Percentiles rank a stretch among this genome's conserved stretches.
These are phyloP conservation scores for Trichoderma gamsii DNA, from an alignment of 495 filamentous ascomycete species.

Conservation along the genomic window DNA sequence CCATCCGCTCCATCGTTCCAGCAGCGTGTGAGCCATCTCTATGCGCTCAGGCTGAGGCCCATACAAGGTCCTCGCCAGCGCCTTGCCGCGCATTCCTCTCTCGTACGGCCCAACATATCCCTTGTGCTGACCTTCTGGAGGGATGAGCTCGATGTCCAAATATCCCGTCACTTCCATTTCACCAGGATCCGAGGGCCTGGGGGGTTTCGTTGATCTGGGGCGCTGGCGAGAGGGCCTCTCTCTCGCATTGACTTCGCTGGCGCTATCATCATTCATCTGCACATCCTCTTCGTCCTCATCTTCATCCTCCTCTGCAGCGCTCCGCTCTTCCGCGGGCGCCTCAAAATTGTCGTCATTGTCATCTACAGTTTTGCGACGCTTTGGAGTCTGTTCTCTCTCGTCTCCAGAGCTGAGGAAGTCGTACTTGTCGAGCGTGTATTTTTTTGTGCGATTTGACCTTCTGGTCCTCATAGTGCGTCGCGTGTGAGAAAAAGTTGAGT, in stretches of 20 bases:
- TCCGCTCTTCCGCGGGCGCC: not conserved
- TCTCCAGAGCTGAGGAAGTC: slow-evolving; percentile 4
- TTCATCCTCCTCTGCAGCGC: slow-evolving; percentile 3
- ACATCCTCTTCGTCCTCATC: slow-evolving; percentile 14
- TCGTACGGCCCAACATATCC: slow-evolving; percentile 15
- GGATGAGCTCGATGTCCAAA: slow-evolving; percentile 4
- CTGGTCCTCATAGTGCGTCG: slow-evolving; percentile 12
- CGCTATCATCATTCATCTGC: slow-evolving; percentile 6
- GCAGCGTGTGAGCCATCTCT: not conserved
- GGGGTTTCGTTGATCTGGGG: not conserved
- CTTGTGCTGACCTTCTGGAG: not conserved
- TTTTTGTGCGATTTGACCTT: slow-evolving; percentile 11
- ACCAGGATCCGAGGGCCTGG: not conserved
- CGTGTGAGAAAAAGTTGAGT: not conserved
- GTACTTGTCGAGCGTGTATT: slow-evolving; percentile 4
- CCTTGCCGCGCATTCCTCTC: slow-evolving; percentile 2
- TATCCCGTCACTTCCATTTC: not conserved
- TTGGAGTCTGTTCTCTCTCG: not conserved
- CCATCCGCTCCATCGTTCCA: slow-evolving; percentile 15
- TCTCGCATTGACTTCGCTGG: not conserved
- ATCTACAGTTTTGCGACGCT: slow-evolving; percentile 10
- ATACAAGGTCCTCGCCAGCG: slow-evolving; percentile 12
- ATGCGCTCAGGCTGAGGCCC: not conserved
- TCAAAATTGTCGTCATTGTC: slow-evolving; percentile 15
- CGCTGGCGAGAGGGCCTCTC: not conserved